These are phyloP conservation scores for Termitomyces sp. DNA, from an alignment of 768 basidiomycete genomes.

Conservation along the genomic window DNA sequence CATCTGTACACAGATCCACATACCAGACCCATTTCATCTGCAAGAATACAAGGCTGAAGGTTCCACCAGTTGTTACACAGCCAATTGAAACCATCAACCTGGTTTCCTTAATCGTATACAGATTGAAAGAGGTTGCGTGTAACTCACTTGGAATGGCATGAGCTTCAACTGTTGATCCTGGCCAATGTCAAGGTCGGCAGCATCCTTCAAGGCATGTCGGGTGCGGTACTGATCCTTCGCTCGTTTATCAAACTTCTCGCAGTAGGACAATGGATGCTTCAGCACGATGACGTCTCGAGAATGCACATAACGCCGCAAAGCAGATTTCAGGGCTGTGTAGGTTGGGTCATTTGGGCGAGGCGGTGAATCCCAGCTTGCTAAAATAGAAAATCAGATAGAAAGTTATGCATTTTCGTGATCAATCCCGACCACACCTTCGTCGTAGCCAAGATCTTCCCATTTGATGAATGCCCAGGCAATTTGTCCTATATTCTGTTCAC, in stretches of 20 bases:
- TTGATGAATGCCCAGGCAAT: constrained; percentile 87
- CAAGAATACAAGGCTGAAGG: constrained; percentile 79
- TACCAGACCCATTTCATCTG: constrained; percentile 97
- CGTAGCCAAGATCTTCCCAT: constrained; percentile 91
- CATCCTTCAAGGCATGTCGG: constrained; percentile 37
- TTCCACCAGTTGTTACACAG: constrained; percentile 86
- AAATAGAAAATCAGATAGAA: neutral
- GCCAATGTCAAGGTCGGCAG: constrained; percentile 60
- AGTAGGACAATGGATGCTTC: constrained; percentile 34
- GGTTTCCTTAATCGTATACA: neutral
- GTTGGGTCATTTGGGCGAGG: constrained; percentile 52
- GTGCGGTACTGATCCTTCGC: constrained; percentile 48
- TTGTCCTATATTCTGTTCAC: constrained; percentile 43
- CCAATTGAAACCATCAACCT: constrained; percentile 84
- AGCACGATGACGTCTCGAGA: constrained; percentile 59
- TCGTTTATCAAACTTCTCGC: constrained; percentile 45
- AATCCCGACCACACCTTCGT: constrained; percentile 53
- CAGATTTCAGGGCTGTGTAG: constrained; percentile 60
- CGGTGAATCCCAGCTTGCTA: constrained; percentile 93
- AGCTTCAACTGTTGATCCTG: constrained; percentile 58
- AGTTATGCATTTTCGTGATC: neutral
- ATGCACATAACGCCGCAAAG: constrained; percentile 60
- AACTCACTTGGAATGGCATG: constrained; percentile 80
- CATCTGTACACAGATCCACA: constrained; percentile 5
- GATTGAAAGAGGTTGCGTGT: constrained; percentile 1